These are phyloP conservation scores for Podaxis sp. DNA, from an alignment of 768 basidiomycete species.

Conservation along the genomic window DNA sequence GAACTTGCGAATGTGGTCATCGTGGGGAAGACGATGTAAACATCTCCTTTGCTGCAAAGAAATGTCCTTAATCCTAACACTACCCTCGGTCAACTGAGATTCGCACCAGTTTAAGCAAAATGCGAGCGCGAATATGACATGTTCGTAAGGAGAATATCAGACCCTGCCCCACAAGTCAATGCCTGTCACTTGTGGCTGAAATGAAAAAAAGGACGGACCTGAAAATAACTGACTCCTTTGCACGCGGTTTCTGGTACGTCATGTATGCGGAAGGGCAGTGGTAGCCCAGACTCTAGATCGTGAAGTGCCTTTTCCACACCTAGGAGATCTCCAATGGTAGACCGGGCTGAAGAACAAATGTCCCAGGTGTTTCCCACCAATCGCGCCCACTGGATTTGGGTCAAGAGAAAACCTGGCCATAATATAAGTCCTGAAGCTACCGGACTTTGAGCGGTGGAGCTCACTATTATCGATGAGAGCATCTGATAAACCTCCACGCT, in stretches of 20 bases:
- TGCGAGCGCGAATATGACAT: slow-evolving; percentile 1
- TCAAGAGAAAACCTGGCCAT: neutral
- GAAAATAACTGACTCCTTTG: neutral
- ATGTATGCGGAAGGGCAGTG: neutral
- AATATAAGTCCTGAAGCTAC: neutral
- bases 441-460: neutral
- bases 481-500: neutral
- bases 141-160: neutral
- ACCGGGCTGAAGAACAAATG: neutral
- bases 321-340: neutral
- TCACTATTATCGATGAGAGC: slow-evolving; percentile 1
- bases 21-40: neutral
- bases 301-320: neutral
- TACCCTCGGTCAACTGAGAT: neutral
- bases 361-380: neutral
- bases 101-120: neutral
- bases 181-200: neutral
- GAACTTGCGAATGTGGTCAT: neutral
- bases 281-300: neutral
- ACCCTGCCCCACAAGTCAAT: neutral
- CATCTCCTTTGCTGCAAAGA: neutral
- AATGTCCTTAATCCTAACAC: neutral
- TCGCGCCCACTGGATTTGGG: slow-evolving; percentile 4
- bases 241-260: neutral
- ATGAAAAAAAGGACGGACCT: neutral